phyloP scores from a whole-genome alignment of 805 yeast species.

The Schizosaccharomyces osmophilus region DNA sequence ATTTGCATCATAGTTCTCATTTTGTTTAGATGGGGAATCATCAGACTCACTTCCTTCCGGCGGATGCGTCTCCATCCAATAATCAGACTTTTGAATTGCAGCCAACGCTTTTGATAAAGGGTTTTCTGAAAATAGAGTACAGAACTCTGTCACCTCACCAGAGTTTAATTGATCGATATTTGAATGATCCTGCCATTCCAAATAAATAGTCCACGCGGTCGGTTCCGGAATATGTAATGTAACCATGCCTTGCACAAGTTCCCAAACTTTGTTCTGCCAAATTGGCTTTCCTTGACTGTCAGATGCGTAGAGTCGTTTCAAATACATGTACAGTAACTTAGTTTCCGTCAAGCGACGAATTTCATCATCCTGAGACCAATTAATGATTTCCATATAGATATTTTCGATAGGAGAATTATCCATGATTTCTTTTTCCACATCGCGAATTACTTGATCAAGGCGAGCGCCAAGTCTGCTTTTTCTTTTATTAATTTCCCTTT shows the following conservation, averaged over 20 bases:
- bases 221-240: conserved; percentile 35
- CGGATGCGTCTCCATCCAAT: neutral
- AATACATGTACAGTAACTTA: conserved; percentile 30
- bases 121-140: conserved; percentile 30
- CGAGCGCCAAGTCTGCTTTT: conserved; percentile 10
- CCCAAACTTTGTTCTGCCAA: conserved; percentile 22
- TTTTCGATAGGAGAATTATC: conserved; percentile 14
- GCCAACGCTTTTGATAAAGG: conserved; percentile 40
- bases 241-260: conserved; percentile 44
- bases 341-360: conserved; percentile 36
- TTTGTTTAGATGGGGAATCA: neutral
- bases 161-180: conserved; percentile 26
- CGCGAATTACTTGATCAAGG: conserved; percentile 10
- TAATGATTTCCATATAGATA: conserved; percentile 28
- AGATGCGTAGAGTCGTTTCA: conserved; percentile 26
- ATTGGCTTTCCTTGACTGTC: conserved; percentile 22
- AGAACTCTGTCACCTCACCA: conserved; percentile 24
- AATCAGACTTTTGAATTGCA: conserved; percentile 17
- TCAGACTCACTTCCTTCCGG: conserved; percentile 8
- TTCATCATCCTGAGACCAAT: conserved; percentile 35
- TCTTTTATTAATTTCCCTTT: conserved; percentile 8
- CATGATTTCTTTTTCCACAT: conserved; percentile 20
- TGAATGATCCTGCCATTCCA: conserved; percentile 47
- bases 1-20: neutral
- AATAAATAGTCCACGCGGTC: conserved; percentile 45